Conservation (phyloP, 176 grass and related monocot species). For the Tillandsia leiboldiana region DNA sequence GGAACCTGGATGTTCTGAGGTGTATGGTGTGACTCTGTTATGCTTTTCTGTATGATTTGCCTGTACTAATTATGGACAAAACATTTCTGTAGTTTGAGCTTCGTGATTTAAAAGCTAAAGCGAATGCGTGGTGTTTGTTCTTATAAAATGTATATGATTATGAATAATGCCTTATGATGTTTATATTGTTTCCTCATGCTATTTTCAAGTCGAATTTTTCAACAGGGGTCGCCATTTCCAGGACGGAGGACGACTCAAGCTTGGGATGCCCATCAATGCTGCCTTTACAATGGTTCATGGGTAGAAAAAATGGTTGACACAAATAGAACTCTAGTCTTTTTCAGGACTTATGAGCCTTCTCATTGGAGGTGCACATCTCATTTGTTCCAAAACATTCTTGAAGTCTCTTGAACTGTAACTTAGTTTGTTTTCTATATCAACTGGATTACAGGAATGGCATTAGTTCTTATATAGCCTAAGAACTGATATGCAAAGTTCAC, state of each 20-base stretch:
- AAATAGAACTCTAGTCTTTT: constrained; percentile 62
- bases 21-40: no score
- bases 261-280: constrained; percentile 71
- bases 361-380: constrained; percentile 65
- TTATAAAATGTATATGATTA: no score
- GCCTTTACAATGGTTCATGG: constrained; percentile 92
- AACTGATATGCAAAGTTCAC: no score
- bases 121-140: no score
- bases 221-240: constrained; percentile 97
- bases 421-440: background rate
- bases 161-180: background rate
- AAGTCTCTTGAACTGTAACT: background rate
- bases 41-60: no score
- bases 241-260: constrained; percentile 52
- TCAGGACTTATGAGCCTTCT: constrained; percentile 86
- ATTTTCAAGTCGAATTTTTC: constrained; percentile 15
- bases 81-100: no score
- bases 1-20: no score
- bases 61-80: no score
- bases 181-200: background rate
- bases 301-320: constrained; percentile 58
- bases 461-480: no score
- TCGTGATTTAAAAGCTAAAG: no score
- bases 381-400: background rate
- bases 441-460: background rate